phyloP scores from a whole-genome alignment of 2,329 filamentous ascomycete species.

The Ophiocordyceps unilateralis region DNA sequence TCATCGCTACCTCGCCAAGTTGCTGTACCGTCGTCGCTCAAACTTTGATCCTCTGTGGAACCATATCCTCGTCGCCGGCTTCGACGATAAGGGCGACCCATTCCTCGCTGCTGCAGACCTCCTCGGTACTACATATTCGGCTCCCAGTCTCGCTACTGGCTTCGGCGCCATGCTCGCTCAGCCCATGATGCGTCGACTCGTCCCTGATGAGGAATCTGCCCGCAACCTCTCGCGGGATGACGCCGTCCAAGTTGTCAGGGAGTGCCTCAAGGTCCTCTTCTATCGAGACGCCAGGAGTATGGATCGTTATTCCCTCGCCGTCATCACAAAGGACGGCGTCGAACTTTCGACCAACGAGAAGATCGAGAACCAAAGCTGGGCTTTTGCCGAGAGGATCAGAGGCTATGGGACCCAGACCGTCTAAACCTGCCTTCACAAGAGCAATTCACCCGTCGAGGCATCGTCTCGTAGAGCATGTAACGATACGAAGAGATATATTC shows the following conservation, averaged over 20 bases:
- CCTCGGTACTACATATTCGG: conserved; percentile 78
- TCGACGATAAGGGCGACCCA: conserved; percentile 62
- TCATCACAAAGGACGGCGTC: conserved; percentile 79
- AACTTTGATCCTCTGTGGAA: conserved; percentile 98
- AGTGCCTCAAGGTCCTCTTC: conserved; percentile 97
- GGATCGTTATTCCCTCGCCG: conserved; percentile 79
- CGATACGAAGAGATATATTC: background rate
- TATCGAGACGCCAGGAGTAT: conserved; percentile 90
- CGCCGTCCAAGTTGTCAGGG: conserved; percentile 65
- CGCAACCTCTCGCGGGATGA: conserved; percentile 56
- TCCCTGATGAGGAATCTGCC: conserved; percentile 68
- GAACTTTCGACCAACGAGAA: conserved; percentile 71
- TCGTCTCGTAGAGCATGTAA: background rate
- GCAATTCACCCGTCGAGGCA: too few relatives aligned
- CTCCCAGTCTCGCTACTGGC: conserved; percentile 79
- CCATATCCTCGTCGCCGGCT: conserved; percentile 74
- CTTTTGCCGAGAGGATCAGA: conserved; percentile 85
- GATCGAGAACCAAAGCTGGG: conserved; percentile 94
- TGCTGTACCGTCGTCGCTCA: conserved; percentile 86
- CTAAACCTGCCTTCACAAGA: conserved; percentile 11
- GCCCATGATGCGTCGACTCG: conserved; percentile 70
- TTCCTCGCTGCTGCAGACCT: conserved; percentile 89
- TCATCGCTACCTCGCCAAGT: conserved; percentile 90
- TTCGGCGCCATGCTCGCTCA: conserved; percentile 87
- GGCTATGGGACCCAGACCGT: conserved; percentile 82